Evolutionary conservation across 1,139 yeast species (phyloP).

Genomic region (Sugiyamaella novakii): DNA sequence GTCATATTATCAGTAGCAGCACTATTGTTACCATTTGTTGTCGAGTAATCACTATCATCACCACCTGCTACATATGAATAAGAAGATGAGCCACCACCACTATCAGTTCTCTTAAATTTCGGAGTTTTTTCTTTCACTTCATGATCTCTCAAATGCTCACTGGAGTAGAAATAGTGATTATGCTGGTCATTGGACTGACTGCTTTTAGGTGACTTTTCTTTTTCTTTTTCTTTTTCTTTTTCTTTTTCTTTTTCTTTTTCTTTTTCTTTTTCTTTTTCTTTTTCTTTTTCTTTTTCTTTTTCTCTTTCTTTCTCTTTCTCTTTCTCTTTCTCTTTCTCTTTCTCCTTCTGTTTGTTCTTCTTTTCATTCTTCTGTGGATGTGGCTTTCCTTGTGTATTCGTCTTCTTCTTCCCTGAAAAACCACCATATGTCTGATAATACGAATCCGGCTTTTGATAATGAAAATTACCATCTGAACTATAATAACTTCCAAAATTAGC

Average conservation of each 20-base stretch:
- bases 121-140: constrained; percentile 16
- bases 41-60: constrained; percentile 7
- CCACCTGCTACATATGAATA: constrained; percentile 23
- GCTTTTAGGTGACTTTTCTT: too few species aligned
- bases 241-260: not conserved
- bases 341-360: not conserved
- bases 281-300: not conserved
- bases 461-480: not conserved
- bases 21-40: not conserved
- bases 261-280: not conserved
- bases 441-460: not conserved
- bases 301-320: not conserved
- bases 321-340: not conserved
- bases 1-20: not conserved
- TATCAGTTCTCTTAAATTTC: constrained; percentile 14
- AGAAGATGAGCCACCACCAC: constrained; percentile 22
- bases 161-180: not conserved
- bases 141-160: constrained; percentile 2
- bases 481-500: not conserved
- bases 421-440: not conserved
- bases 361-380: not conserved
- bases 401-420: not conserved
- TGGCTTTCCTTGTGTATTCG: not conserved
- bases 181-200: not conserved
- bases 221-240: constrained; percentile 1